phyloP scores from a whole-genome alignment of 2,329 filamentous ascomycete species.

The Fusarium nisikadoi region DNA sequence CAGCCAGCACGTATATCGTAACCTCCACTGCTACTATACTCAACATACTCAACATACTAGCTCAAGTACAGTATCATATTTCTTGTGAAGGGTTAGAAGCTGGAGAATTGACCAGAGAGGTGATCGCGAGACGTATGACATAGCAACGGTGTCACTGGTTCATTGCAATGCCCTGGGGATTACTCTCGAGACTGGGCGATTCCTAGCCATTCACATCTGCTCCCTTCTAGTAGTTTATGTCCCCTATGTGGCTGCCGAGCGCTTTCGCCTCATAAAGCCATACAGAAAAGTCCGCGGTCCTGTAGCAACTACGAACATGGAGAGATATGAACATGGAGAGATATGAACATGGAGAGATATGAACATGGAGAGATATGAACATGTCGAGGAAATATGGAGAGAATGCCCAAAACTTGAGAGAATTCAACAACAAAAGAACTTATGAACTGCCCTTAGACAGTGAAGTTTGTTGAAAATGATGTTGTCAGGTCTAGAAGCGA shows the following conservation, averaged over 20 bases:
- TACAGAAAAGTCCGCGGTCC: background rate
- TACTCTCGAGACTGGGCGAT: background rate
- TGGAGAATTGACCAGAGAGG: background rate
- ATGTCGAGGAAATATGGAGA: background rate
- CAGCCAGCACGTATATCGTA: background rate
- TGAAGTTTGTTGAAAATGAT: background rate
- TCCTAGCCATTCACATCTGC: background rate
- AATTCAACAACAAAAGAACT: background rate
- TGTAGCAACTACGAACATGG: background rate
- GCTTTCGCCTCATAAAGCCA: background rate
- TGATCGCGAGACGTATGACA: background rate
- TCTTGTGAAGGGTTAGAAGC: background rate
- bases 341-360: background rate
- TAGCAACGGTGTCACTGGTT: background rate
- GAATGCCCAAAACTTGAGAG: too few relatives aligned
- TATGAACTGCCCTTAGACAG: background rate
- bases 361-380: background rate
- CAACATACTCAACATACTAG: too few relatives aligned
- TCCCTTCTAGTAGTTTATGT: background rate
- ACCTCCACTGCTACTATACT: background rate
- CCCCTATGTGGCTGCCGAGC: background rate
- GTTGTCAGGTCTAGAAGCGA: background rate
- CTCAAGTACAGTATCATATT: background rate
- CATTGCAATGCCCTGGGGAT: background rate
- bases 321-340: background rate